Evolutionary conservation across 2,329 filamentous ascomycete genomes (phyloP).

Genomic region (Hymenoscyphus scutula): DNA sequence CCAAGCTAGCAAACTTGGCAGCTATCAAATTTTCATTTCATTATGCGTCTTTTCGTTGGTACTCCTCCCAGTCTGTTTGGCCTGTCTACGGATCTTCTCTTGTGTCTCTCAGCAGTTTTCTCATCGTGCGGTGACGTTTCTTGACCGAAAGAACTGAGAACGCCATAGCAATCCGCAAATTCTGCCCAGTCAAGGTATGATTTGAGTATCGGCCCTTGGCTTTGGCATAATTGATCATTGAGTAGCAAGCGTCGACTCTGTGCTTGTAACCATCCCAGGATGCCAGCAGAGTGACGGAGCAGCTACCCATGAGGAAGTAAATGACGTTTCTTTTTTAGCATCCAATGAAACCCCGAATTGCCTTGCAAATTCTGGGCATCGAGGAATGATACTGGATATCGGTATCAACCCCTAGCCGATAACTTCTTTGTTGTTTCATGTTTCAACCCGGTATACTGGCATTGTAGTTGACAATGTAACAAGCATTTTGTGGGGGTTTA

Average conservation of each 20-base stretch:
- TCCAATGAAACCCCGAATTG: neutral
- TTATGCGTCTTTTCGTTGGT: constrained; percentile 1
- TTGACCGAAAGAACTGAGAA: neutral
- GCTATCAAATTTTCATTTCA: neutral
- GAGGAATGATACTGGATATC: neutral
- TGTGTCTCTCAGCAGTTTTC: neutral
- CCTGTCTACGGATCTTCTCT: neutral
- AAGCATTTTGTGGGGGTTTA: neutral
- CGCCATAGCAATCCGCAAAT: neutral
- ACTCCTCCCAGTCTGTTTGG: neutral
- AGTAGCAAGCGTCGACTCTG: neutral
- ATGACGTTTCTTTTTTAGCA: neutral
- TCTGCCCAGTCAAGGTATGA: neutral
- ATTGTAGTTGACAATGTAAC: constrained; percentile 4
- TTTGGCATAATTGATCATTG: neutral
- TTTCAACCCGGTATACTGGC: neutral
- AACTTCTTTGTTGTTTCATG: neutral
- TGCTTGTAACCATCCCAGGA: constrained; percentile 1
- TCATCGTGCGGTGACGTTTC: neutral
- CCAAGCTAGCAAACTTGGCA: neutral
- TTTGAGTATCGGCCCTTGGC: neutral
- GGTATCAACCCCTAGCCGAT: neutral
- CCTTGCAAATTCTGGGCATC: neutral
- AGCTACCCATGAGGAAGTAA: neutral
- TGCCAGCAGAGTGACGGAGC: neutral